phyloP scores from a whole-genome alignment of 305 asterid species.

The Fraxinus floribunda region DNA sequence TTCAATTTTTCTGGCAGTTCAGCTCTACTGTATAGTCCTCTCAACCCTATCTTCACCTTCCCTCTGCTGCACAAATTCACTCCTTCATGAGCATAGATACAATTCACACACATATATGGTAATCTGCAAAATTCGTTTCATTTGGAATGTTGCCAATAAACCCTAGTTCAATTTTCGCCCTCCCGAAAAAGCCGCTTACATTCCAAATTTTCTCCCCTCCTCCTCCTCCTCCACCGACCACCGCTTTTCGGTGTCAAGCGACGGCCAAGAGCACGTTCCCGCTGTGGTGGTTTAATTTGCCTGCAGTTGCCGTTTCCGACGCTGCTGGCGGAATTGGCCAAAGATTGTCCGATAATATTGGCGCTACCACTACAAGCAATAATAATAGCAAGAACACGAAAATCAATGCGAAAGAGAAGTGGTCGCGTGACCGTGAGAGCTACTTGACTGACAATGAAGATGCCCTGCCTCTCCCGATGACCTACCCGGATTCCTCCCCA shows the following conservation, averaged over 20 bases:
- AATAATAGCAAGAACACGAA: conserved; percentile 33
- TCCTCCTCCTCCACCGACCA: conserved; percentile 9
- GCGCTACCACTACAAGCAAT: conserved; percentile 25
- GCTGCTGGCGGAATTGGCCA: conserved; percentile 37
- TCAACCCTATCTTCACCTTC: not conserved
- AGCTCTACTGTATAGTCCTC: not conserved
- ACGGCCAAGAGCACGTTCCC: conserved; percentile 39
- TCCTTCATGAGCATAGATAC: not conserved
- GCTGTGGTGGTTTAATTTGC: conserved; percentile 42
- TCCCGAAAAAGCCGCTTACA: conserved; percentile 21
- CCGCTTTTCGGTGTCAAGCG: conserved; percentile 50
- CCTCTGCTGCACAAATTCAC: not conserved
- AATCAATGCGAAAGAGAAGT: conserved; percentile 61
- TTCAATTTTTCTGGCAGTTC: not conserved
- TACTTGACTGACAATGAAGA: conserved; percentile 56
- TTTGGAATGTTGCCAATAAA: conserved; percentile 63
- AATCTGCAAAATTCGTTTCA: not conserved
- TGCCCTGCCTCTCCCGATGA: conserved; percentile 81
- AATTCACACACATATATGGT: not conserved
- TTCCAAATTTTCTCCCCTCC: conserved; percentile 8
- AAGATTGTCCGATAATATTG: conserved; percentile 24
- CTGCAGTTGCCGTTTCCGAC: conserved; percentile 45
- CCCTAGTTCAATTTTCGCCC: conserved; percentile 36
- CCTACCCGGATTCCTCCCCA: conserved; percentile 62
- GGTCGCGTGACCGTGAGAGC: conserved; percentile 81